These are phyloP conservation scores for Paecilomyces variotii DNA, from an alignment of 2,329 filamentous ascomycete species.

Conservation along the genomic window DNA sequence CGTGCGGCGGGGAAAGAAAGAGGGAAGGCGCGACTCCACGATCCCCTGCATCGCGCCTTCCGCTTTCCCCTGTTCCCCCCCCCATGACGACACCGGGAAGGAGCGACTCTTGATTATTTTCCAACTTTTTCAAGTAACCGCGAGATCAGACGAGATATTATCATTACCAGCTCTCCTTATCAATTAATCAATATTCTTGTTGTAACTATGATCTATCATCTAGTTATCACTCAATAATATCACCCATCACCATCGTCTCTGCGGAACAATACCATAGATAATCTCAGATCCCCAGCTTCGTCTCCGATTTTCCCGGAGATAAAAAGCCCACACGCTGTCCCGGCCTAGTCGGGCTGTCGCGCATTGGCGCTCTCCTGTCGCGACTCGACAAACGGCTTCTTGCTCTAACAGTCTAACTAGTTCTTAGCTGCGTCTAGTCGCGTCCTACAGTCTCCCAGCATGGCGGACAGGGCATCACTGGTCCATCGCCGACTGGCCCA, in stretches of 20 bases:
- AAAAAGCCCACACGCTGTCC: not conserved
- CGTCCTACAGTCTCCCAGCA: not conserved
- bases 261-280: not conserved
- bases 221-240: not conserved
- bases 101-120: not conserved
- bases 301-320: not conserved
- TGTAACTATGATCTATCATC: not conserved
- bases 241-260: not conserved
- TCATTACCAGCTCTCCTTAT: too few relatives aligned
- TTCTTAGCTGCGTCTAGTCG: not conserved
- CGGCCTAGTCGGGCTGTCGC: not conserved
- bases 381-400: not conserved
- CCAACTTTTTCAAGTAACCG: not conserved
- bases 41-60: not conserved
- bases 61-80: not conserved
- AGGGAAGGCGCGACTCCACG: not conserved
- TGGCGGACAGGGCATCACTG: not conserved
- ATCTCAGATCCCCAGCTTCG: too few relatives aligned
- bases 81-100: not conserved
- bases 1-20: not conserved
- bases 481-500: not conserved
- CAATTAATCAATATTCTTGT: too few relatives aligned
- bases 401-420: too few relatives aligned
- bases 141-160: not conserved
- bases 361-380: not conserved